Percentiles rank a stretch among this genome's conserved stretches.
These are phyloP conservation scores for Vitis vinifera DNA, from an alignment of 164 flowering plant genomes.

Conservation along the genomic window DNA sequence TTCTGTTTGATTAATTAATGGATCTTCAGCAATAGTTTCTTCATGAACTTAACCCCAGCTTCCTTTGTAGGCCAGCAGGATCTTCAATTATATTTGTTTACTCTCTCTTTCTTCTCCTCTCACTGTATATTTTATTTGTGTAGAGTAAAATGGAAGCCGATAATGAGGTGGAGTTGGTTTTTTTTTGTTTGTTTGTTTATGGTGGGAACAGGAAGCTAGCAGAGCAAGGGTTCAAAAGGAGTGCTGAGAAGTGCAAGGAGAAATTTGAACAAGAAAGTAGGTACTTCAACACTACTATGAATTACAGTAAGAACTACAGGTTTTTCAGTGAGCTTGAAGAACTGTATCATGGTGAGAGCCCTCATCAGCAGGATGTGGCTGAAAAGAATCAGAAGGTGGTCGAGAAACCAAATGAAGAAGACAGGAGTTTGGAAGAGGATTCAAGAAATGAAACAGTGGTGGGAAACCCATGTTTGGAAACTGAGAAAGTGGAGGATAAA, in stretches of 20 bases:
- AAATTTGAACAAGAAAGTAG: slow-evolving; percentile 74
- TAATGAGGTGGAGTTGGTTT: slow-evolving; percentile 2
- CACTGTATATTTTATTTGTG: too few relatives aligned
- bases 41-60: not conserved
- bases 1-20: not conserved
- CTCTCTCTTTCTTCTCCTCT: too few relatives aligned
- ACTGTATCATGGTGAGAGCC: slow-evolving; percentile 32
- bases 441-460: slow-evolving; percentile 25
- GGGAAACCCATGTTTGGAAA: slow-evolving; percentile 21
- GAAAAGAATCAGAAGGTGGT: slow-evolving; percentile 7
- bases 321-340: slow-evolving; percentile 58
- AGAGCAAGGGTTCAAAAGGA: slow-evolving; percentile 63
- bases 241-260: slow-evolving; percentile 70
- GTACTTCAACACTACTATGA: slow-evolving; percentile 30
- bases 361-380: slow-evolving; percentile 2
- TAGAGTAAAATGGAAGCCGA: too few relatives aligned
- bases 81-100: not conserved
- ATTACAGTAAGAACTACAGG: slow-evolving; percentile 30
- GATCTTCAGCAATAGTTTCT: not conserved
- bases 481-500: slow-evolving; percentile 18
- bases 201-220: slow-evolving; percentile 54
- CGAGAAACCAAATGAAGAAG: slow-evolving; percentile 13
- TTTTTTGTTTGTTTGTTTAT: slow-evolving; percentile 7
- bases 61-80: not conserved
- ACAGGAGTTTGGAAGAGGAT: slow-evolving; percentile 23